Percentiles rank a stretch among this genome's conserved stretches.
Evolutionary conservation across 352 stramenopile genomes (phyloP).

Genomic region (Phytopythium aichiense): DNA sequence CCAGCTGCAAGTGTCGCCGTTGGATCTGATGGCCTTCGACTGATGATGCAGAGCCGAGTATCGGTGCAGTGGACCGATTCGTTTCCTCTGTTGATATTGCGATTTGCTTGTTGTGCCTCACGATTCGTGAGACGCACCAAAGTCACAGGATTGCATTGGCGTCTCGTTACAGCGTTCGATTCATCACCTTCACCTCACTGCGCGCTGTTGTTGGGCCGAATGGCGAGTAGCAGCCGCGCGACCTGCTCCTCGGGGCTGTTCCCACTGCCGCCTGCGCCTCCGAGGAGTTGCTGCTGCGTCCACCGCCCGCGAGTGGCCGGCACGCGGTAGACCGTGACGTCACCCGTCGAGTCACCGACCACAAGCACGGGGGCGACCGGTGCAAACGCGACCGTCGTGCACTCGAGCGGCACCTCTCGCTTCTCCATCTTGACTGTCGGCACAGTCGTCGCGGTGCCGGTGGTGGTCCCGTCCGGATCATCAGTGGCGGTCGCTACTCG

Average conservation of each 20-base stretch:
- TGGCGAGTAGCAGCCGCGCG: slow-evolving; percentile 38
- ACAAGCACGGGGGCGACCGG: slow-evolving; percentile 67
- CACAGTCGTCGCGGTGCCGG: slow-evolving; percentile 4
- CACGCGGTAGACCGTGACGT: slow-evolving; percentile 75
- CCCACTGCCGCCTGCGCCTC: slow-evolving; percentile 10
- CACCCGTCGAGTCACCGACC: slow-evolving; percentile 68
- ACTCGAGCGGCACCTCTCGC: slow-evolving; percentile 47
- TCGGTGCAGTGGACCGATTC: not conserved
- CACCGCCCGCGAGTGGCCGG: slow-evolving; percentile 21
- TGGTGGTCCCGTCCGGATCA: slow-evolving; percentile 4
- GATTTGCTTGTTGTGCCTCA: not conserved
- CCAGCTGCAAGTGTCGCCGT: slow-evolving; percentile 2
- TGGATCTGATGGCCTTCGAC: not conserved
- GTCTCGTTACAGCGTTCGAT: not conserved
- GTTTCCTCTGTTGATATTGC: not conserved
- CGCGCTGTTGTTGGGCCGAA: slow-evolving; percentile 41
- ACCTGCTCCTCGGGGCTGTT: slow-evolving; percentile 47
- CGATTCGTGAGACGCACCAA: not conserved
- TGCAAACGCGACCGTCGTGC: slow-evolving; percentile 69
- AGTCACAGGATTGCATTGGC: not conserved
- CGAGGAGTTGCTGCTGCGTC: slow-evolving; percentile 11
- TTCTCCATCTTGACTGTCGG: slow-evolving; percentile 9
- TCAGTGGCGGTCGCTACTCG: not conserved
- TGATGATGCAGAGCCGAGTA: not conserved
- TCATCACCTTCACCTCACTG: not conserved